Evolutionary conservation across 1,139 yeast species (phyloP).

Genomic region (Meyerozyma carpophila): DNA sequence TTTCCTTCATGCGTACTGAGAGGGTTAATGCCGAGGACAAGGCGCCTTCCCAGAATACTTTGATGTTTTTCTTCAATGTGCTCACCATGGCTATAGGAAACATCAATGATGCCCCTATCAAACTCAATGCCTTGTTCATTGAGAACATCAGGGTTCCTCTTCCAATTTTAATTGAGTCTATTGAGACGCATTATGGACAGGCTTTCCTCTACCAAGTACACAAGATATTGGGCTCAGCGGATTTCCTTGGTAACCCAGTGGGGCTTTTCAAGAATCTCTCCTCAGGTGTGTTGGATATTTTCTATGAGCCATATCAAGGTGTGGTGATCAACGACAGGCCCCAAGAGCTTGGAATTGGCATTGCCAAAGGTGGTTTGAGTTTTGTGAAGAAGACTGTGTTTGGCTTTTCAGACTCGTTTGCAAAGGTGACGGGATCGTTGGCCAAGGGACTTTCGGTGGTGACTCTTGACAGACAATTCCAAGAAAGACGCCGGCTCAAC

Average conservation of each 20-base stretch:
- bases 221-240: conserved; percentile 93
- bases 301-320: conserved; percentile 97
- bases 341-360: conserved; percentile 88
- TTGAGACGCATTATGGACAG: conserved; percentile 85
- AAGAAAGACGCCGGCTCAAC: conserved; percentile 69
- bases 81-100: conserved; percentile 97
- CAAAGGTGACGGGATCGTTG: conserved; percentile 88
- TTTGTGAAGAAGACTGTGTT: conserved; percentile 92
- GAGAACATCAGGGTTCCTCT: conserved; percentile 87
- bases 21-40: conserved; percentile 58
- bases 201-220: conserved; percentile 90
- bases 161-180: conserved; percentile 64
- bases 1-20: conserved; percentile 91
- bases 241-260: conserved; percentile 93
- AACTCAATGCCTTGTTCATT: conserved; percentile 77
- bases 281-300: conserved; percentile 93
- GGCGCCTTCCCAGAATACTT: conserved; percentile 55
- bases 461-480: conserved; percentile 81
- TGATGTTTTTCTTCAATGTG: conserved; percentile 75
- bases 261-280: conserved; percentile 90
- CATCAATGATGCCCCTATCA: conserved; percentile 93
- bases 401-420: conserved; percentile 90
- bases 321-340: conserved; percentile 92
- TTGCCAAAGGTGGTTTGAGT: conserved; percentile 94
- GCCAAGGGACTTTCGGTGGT: conserved; percentile 93